Conservation (phyloP, 106 monocot genomes). For the Xerophyta viscosa region DNA sequence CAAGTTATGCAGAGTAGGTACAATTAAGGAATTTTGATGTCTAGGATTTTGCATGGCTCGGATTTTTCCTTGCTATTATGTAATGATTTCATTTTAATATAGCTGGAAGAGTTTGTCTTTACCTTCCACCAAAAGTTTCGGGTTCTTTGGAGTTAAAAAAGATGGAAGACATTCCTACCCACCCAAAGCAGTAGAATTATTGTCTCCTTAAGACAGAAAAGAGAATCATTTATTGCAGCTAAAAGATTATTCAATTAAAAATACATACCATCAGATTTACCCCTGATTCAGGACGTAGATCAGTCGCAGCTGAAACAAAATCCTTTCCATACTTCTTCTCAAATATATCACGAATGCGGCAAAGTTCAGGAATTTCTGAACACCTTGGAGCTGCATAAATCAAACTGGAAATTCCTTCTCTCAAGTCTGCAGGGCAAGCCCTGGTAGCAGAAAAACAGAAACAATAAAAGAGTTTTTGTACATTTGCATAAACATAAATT, state of each 20-base stretch:
- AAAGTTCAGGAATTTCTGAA: conserved; percentile 85
- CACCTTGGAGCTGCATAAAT: conserved; percentile 93
- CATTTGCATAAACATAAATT: too few relatives aligned
- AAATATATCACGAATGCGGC: conserved; percentile 60
- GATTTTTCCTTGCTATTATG: too few relatives aligned
- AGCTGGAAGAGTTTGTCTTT: too few relatives aligned
- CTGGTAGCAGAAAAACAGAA: conserved; percentile 17
- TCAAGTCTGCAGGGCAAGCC: conserved; percentile 83
- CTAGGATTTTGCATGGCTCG: too few relatives aligned
- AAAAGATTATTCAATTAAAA: neutral
- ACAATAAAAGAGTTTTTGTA: too few relatives aligned
- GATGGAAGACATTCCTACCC: too few relatives aligned
- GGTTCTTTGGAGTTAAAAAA: too few relatives aligned
- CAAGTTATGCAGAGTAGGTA: too few relatives aligned
- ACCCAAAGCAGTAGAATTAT: too few relatives aligned
- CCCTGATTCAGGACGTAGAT: conserved; percentile 66
- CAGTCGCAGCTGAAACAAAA: conserved; percentile 77
- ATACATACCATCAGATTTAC: conserved; percentile 52
- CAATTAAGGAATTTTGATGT: too few relatives aligned
- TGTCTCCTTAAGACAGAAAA: neutral
- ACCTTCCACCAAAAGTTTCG: too few relatives aligned
- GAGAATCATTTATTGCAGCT: neutral
- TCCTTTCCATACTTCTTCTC: conserved; percentile 93
- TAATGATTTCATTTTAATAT: too few relatives aligned
- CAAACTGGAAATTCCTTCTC: conserved; percentile 87